These are phyloP conservation scores for Alternaria consortialis DNA, from an alignment of 2,329 filamentous ascomycete genomes.

Conservation along the genomic window DNA sequence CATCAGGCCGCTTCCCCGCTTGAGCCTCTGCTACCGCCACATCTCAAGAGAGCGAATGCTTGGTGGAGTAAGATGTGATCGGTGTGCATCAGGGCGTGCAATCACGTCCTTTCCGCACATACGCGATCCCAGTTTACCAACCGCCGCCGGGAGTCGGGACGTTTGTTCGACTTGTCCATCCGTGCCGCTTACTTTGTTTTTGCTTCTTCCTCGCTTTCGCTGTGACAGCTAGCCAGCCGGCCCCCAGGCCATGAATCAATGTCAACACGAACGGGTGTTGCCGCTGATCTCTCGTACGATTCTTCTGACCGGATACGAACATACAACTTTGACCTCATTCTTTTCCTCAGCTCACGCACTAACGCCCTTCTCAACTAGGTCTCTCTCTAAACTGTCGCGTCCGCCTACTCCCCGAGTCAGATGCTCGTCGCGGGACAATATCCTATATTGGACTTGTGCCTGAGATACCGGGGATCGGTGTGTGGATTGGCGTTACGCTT, in stretches of 20 bases:
- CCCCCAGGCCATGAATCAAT: no score
- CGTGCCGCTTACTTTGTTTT: not conserved
- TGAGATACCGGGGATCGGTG: conserved; percentile 71
- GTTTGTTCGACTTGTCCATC: not conserved
- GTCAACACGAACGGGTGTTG: no score
- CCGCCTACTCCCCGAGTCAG: conserved; percentile 66
- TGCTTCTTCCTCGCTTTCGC: not conserved
- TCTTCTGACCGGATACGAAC: not conserved
- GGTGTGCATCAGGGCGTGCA: conserved; percentile 24
- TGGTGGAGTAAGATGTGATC: conserved; percentile 15
- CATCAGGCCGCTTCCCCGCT: conserved; percentile 26
- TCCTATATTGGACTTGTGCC: conserved; percentile 77
- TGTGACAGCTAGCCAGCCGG: not conserved
- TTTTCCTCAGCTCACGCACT: not conserved
- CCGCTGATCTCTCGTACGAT: not conserved
- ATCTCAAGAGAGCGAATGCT: conserved; percentile 7
- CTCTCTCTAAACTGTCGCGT: conserved; percentile 40
- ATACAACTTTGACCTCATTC: not conserved
- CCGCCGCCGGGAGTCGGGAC: not conserved
- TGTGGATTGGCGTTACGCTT: conserved; percentile 76
- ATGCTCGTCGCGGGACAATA: conserved; percentile 73
- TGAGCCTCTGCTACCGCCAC: conserved; percentile 30
- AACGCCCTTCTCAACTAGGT: conserved; percentile 28
- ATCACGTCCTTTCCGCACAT: not conserved
- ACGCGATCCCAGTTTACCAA: not conserved